Evolutionary conservation across 495 filamentous ascomycete species (phyloP), one percentile per base, ranked within the genome.

Genomic region (Acidiella bohemica): DNA sequence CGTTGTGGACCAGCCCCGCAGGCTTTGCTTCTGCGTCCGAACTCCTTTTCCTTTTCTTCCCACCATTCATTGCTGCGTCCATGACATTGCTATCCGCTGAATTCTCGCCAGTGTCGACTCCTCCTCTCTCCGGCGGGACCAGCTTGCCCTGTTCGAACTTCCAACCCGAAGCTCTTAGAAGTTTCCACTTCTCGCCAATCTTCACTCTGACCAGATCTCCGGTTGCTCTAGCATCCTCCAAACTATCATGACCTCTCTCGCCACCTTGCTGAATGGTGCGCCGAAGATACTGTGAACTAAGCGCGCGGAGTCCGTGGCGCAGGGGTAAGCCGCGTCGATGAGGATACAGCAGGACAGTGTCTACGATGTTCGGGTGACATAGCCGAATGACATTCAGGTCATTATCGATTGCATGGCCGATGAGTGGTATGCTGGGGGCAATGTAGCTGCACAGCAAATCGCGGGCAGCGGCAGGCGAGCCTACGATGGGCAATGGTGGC

Each of bases 381-480:
- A 97, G 67, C 10, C 90, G 76, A 32, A 76, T 63, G 11, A 75
- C 71, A 54, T 90, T 90, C 17, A 97, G 68, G 53, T 97, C 90
- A 54, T 97, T 97, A 53, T 96, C 90, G 8, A 96, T 74, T 5
- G 83, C 87, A 59, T 97, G 90, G 16, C 90, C 90, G 29, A 96
- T 80, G 4, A 97, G 59, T 0, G 84, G 84, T 0, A 86, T 95
- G 0, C 67, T 58, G 0, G 83, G 80, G 12, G 73, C 64, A 25
- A 96, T 66, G 36, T 79, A 62, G 0, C 66, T 60, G 59, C 86
- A 80, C 8, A 96, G 67, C 0, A 93, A 64, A 1, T 67, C 57
- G 9, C 90, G 77, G 4, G 88, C 92, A 22, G 60, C 68, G 11
- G 68, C 54, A 5, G 85, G 84, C 0, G 78, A 84, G 1, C 72